Percentiles rank a stretch among this genome's conserved stretches.
phyloP scores from a whole-genome alignment of 1,284 basidiomycete genomes.

The Calocybe gambosa region DNA sequence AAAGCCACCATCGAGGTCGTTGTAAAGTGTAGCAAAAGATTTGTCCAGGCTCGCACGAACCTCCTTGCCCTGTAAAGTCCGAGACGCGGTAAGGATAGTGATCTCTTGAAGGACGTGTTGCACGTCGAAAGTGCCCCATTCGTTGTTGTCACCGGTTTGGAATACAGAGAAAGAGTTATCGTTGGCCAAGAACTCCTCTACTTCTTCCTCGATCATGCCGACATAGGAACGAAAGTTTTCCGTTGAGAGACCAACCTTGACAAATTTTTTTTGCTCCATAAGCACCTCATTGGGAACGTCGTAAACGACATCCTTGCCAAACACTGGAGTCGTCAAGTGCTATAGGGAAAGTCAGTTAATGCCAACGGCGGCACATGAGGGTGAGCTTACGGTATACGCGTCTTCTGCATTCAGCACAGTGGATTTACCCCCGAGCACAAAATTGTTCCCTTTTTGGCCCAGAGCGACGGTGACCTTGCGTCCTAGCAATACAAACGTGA shows the following conservation, averaged over 20 bases:
- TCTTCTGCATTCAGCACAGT: constrained; percentile 93
- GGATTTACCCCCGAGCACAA: constrained; percentile 91
- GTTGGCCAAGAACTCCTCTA: constrained; percentile 61
- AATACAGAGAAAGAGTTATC: constrained; percentile 57
- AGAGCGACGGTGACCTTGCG: constrained; percentile 89
- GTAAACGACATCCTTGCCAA: constrained; percentile 97
- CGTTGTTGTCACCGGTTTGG: constrained; percentile 54
- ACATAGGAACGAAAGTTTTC: constrained; percentile 93
- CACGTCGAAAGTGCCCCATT: constrained; percentile 71
- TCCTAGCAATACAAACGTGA: constrained; percentile 90
- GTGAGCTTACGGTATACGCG: constrained; percentile 74
- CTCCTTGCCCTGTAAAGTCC: constrained; percentile 91
- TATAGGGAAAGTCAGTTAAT: constrained; percentile 26
- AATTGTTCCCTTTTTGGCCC: constrained; percentile 90
- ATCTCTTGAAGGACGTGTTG: constrained; percentile 84
- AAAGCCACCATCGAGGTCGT: constrained; percentile 90
- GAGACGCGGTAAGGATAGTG: constrained; percentile 90
- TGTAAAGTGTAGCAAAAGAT: constrained; percentile 81
- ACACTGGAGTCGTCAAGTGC: constrained; percentile 88
- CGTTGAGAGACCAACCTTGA: constrained; percentile 88
- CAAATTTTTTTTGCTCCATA: constrained; percentile 99
- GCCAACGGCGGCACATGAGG: not conserved
- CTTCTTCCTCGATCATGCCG: constrained; percentile 85
- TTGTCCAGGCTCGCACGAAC: constrained; percentile 79
- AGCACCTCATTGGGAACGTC: constrained; percentile 94